phyloP scores from a whole-genome alignment of 2,329 filamentous ascomycete species.

The Botrytis squamosa region DNA sequence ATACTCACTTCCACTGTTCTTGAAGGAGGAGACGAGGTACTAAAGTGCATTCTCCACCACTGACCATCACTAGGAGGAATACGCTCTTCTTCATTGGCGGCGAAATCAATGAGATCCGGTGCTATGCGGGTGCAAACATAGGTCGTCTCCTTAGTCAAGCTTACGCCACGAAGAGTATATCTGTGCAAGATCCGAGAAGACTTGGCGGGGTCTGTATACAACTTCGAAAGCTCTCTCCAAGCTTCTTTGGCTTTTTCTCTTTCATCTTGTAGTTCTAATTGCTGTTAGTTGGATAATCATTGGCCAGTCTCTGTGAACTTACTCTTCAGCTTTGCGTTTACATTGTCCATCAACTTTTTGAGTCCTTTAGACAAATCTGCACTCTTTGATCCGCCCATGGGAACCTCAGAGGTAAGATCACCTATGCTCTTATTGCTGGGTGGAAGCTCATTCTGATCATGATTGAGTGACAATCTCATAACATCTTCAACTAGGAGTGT shows the following conservation, averaged over 20 bases:
- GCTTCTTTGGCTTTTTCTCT: conserved; percentile 36
- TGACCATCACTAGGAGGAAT: conserved; percentile 43
- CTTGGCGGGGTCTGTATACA: conserved; percentile 39
- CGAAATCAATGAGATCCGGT: conserved; percentile 46
- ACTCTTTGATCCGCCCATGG: conserved; percentile 23
- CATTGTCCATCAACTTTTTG: conserved; percentile 34
- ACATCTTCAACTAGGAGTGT: conserved; percentile 37
- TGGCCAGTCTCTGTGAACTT: conserved; percentile 9
- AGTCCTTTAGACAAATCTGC: conserved; percentile 33
- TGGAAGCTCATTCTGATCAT: conserved; percentile 30
- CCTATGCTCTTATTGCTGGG: not conserved
- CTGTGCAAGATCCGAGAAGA: conserved; percentile 37
- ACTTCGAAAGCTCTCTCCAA: conserved; percentile 43
- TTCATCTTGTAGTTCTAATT: conserved; percentile 34
- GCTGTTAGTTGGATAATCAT: conserved; percentile 25
- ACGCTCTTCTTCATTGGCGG: conserved; percentile 38
- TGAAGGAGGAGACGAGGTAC: conserved; percentile 43
- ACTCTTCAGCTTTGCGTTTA: conserved; percentile 39
- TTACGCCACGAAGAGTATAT: conserved; percentile 53
- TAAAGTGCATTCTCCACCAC: conserved; percentile 56
- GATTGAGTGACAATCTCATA: conserved; percentile 35
- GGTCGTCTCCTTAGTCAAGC: conserved; percentile 47
- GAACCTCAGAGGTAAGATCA: not conserved
- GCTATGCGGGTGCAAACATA: conserved; percentile 51
- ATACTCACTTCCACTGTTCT: conserved; percentile 49